A percentile compares a stretch with the other conserved stretches of the same genome.
phyloP scores from a whole-genome alignment of 139 green algal species.

The Deuterostichococcus epilithicus region DNA sequence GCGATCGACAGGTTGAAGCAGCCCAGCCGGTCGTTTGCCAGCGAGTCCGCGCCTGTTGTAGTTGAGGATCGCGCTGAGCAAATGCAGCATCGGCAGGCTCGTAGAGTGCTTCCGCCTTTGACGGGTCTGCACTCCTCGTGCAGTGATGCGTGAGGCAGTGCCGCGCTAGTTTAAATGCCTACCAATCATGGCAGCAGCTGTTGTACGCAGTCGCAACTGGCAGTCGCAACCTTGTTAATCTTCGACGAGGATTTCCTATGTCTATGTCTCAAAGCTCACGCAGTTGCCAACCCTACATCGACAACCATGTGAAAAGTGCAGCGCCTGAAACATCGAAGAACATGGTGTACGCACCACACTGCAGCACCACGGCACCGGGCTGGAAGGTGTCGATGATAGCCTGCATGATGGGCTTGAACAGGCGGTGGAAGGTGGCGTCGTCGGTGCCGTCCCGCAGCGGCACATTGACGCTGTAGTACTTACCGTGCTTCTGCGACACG shows the following conservation, averaged over 20 bases:
- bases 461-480: conserved; percentile 81
- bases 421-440: conserved; percentile 60
- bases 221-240: too few relatives aligned
- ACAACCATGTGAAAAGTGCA: not conserved
- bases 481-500: conserved; percentile 27
- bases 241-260: too few relatives aligned
- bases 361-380: conserved; percentile 75
- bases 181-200: too few relatives aligned
- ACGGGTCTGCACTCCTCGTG: too few relatives aligned
- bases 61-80: not conserved
- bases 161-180: too few relatives aligned
- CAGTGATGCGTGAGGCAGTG: too few relatives aligned
- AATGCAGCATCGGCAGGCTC: too few relatives aligned
- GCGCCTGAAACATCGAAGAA: not conserved
- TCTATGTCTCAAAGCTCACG: too few relatives aligned
- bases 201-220: too few relatives aligned
- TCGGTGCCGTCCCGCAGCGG: conserved; percentile 73
- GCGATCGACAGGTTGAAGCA: conserved; percentile 88
- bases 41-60: conserved; percentile 76
- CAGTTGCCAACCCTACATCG: too few relatives aligned
- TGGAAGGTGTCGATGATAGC: conserved; percentile 73
- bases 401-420: conserved; percentile 80
- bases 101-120: too few relatives aligned
- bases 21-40: conserved; percentile 86
- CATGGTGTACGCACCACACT: conserved; percentile 66